Evolutionary conservation across 2,329 filamentous ascomycete genomes (phyloP).

Genomic region (Passalora sequoiae): DNA sequence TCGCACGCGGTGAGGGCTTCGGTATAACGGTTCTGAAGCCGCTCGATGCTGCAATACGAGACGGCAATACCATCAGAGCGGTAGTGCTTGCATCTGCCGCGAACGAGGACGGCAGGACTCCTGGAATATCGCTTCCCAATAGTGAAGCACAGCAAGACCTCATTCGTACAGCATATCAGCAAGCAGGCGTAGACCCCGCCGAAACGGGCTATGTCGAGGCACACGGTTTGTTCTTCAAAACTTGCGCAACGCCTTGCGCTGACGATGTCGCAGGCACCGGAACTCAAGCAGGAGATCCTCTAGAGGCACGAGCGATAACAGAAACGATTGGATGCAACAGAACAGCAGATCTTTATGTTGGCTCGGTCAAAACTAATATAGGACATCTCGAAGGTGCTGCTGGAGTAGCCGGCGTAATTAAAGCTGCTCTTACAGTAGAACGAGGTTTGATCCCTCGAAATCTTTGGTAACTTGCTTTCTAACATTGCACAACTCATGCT

Average conservation of each 20-base stretch:
- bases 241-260: too few species aligned
- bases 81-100: conserved; percentile 33
- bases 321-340: background rate
- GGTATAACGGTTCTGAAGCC: conserved; percentile 28
- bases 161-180: conserved; percentile 14
- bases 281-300: too few species aligned
- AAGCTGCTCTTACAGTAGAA: conserved; percentile 23
- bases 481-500: too few species aligned
- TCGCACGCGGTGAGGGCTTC: conserved; percentile 52
- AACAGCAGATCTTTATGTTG: background rate
- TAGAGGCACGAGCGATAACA: conserved; percentile 3
- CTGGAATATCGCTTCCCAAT: conserved; percentile 13
- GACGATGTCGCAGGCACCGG: too few species aligned
- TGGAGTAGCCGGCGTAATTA: conserved; percentile 13
- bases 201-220: conserved; percentile 18
- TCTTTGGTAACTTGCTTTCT: too few species aligned
- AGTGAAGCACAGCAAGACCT: conserved; percentile 16
- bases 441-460: conserved; percentile 24
- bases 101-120: conserved; percentile 19
- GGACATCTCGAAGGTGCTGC: conserved; percentile 15
- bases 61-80: conserved; percentile 29
- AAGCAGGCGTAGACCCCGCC: conserved; percentile 8
- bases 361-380: conserved; percentile 14
- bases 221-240: too few species aligned
- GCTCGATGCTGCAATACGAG: conserved; percentile 10